Base-by-base conservation (phyloP, 164 flowering plant genomes). In the Hamamelis virginiana region DNA sequence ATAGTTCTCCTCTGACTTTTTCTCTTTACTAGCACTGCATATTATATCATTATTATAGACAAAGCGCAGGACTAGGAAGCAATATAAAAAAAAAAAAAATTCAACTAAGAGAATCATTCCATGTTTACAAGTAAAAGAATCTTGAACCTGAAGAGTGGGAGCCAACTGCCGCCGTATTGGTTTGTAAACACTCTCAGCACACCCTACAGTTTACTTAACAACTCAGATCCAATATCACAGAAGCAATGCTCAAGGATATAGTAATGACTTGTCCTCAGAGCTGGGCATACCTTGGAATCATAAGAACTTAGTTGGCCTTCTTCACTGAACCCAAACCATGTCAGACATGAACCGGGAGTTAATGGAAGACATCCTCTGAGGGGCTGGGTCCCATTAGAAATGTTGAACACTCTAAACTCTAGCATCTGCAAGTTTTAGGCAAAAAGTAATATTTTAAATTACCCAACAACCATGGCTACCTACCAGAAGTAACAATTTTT, bases 281-380 rank as follows among this genome's bases (percentile, higher is more conserved):
- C 44, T 55, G 0, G 44, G 21, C 67, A 68, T 61, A 96, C 99
- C 99, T 91, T 90, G 25, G 99, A 93, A 83, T 96, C 99, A 82
- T 83, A 96, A 41, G 89, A 88, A 77, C 97, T 81, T 67, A 96
- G 78, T 69, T 80, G 86, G 41, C 99, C 99, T 78, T 90, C 98
- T 77, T 91, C 98, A 76, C 92, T 90, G 80, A 89, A 96, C 52
- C 98, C 99, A 73, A 96, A 83, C 99, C 99, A 96, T 53, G 83
- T 68, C 59, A 96, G 76, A 68, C 48, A 61, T 66, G 99, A 91
- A 74, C 97, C 97, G 64, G 98, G 97, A 71, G 89, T 85, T 70
- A 93, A 60, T 22, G 98, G 91, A 46, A 96, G 88, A 38, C 77
- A 81, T 50, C 97, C 97, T 83, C 69, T 80, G 8, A 76, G 64